A percentile compares a stretch with the other conserved stretches of the same genome.
Conservation (phyloP, 148 eudicot genomes). For the Vaccinium myrtillus region DNA sequence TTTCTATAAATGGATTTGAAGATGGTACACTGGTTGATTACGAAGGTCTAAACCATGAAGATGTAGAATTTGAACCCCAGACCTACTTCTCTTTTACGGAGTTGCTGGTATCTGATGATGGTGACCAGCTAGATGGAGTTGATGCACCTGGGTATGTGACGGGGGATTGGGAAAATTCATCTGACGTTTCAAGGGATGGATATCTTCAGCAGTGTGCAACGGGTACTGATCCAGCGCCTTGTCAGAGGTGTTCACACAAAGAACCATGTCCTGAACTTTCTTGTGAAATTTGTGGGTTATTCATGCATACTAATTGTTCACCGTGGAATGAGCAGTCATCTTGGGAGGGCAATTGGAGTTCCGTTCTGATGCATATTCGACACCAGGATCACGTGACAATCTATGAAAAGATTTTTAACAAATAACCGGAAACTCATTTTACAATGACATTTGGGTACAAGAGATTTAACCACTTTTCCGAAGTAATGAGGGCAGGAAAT, state of each 20-base stretch:
- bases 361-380: too few species aligned
- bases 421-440: neutral
- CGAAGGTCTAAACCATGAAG: conserved; percentile 47
- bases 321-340: conserved; percentile 47
- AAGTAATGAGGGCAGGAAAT: neutral
- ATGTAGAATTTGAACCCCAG: conserved; percentile 80
- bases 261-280: conserved; percentile 66
- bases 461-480: neutral
- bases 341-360: conserved; percentile 49
- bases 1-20: conserved; percentile 39
- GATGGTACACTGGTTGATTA: conserved; percentile 41
- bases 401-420: neutral
- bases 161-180: conserved; percentile 34
- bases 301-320: conserved; percentile 62
- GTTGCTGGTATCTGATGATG: conserved; percentile 72
- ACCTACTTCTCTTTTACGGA: conserved; percentile 90
- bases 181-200: conserved; percentile 32
- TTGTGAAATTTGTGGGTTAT: conserved; percentile 66
- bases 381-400: too few species aligned
- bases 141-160: conserved; percentile 30
- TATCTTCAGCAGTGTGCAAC: conserved; percentile 30
- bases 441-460: neutral
- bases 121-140: conserved; percentile 36
- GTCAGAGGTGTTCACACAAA: conserved; percentile 47
- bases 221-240: conserved; percentile 28